These are phyloP conservation scores for Monilinia aucupariae DNA, from an alignment of 2,329 filamentous ascomycete genomes.

Conservation along the genomic window DNA sequence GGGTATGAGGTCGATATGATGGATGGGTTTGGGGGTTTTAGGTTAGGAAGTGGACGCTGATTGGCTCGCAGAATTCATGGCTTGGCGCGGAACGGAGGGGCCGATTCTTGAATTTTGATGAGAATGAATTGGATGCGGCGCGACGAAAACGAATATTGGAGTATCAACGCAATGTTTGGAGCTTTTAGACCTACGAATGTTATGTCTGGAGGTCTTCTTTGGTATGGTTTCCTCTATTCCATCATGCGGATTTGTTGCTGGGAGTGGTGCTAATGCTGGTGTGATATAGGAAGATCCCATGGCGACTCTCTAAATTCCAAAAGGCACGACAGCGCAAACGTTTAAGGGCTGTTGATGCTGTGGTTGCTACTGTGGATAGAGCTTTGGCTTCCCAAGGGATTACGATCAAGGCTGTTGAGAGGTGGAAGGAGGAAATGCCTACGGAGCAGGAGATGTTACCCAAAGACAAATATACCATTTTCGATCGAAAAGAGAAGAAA, in stretches of 20 bases:
- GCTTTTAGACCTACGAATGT: slow-evolving; percentile 74
- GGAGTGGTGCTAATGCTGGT: slow-evolving; percentile 20
- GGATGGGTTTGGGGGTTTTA: slow-evolving; percentile 13
- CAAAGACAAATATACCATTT: slow-evolving; percentile 96
- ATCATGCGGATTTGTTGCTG: neutral
- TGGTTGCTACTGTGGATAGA: slow-evolving; percentile 76
- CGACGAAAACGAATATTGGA: slow-evolving; percentile 18
- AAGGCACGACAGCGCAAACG: slow-evolving; percentile 82
- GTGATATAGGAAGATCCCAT: slow-evolving; percentile 76
- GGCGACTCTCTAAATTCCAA: slow-evolving; percentile 87
- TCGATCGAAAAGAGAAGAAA: slow-evolving; percentile 90
- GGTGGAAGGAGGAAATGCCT: slow-evolving; percentile 96
- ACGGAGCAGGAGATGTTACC: slow-evolving; percentile 92
- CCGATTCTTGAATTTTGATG: slow-evolving; percentile 23
- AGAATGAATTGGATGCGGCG: neutral
- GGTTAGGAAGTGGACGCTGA: slow-evolving; percentile 22
- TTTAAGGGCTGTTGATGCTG: slow-evolving; percentile 75
- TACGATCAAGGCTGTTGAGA: slow-evolving; percentile 69
- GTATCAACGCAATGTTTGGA: slow-evolving; percentile 63
- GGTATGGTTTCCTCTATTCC: slow-evolving; percentile 45
- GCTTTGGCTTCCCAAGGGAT: slow-evolving; percentile 70
- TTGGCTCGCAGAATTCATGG: slow-evolving; percentile 24
- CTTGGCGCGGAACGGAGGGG: slow-evolving; percentile 27
- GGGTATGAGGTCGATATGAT: slow-evolving; percentile 3
- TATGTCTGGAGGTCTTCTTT: slow-evolving; percentile 75